Conservation (phyloP, 805 yeast species). For the Metschnikowia bowlesiae region DNA sequence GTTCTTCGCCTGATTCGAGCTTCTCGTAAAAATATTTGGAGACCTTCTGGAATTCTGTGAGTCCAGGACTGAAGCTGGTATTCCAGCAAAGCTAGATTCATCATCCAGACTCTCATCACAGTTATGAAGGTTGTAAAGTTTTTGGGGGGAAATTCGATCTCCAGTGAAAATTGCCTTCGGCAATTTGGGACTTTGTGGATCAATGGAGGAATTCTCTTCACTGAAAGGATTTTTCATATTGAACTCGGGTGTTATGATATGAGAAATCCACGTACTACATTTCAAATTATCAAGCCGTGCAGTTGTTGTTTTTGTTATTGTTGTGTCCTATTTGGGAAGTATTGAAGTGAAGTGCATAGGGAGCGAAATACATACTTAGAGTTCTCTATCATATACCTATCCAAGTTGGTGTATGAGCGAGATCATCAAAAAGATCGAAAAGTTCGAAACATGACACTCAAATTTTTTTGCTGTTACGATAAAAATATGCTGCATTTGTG, state of each 20-base stretch:
- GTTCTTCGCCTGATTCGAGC: slow-evolving; percentile 23
- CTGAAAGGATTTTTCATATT: slow-evolving; percentile 32
- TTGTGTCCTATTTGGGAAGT: slow-evolving; percentile 19
- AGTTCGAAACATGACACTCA: no score
- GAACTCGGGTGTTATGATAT: background rate
- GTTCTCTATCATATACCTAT: no score
- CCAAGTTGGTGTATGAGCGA: no score
- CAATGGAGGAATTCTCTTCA: slow-evolving; percentile 32
- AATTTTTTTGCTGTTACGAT: background rate
- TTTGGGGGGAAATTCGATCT: slow-evolving; percentile 35
- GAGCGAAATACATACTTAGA: background rate
- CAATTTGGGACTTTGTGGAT: slow-evolving; percentile 26
- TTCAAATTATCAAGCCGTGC: background rate
- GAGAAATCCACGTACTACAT: background rate
- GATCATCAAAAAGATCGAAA: no score
- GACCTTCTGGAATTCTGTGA: slow-evolving; percentile 32
- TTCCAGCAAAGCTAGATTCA: slow-evolving; percentile 21
- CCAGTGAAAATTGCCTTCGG: slow-evolving; percentile 40
- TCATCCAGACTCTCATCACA: slow-evolving; percentile 20
- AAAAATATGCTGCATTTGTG: background rate
- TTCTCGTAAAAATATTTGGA: slow-evolving; percentile 42
- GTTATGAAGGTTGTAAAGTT: slow-evolving; percentile 24
- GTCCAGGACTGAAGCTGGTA: slow-evolving; percentile 29
- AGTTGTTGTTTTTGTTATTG: slow-evolving; percentile 14
- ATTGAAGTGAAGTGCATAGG: background rate